A percentile compares a stretch with the other conserved stretches of the same genome.
phyloP scores from a whole-genome alignment of 2,329 filamentous ascomycete species.

The Trichoderma sp. region DNA sequence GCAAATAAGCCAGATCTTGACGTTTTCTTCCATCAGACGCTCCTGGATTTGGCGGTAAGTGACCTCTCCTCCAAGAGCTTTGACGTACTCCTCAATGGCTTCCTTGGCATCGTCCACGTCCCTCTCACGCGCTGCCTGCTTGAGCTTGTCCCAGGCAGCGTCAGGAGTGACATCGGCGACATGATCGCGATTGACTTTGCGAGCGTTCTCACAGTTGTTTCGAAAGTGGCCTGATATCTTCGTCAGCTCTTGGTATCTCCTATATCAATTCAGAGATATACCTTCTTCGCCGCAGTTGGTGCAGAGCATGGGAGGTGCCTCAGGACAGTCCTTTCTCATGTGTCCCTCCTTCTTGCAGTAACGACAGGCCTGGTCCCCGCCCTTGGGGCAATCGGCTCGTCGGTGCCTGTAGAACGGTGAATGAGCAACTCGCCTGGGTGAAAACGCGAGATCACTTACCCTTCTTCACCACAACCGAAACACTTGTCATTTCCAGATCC shows the following conservation, averaged over 20 bases:
- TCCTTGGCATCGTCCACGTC: slow-evolving; percentile 67
- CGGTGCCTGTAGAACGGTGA: slow-evolving; percentile 33
- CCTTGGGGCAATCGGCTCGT: slow-evolving; percentile 43
- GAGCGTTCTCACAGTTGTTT: slow-evolving; percentile 60
- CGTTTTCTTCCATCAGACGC: slow-evolving; percentile 56
- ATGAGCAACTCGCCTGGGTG: neutral
- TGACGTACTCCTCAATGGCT: slow-evolving; percentile 62
- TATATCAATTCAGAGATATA: slow-evolving; percentile 36
- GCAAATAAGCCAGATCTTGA: slow-evolving; percentile 64
- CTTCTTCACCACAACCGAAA: slow-evolving; percentile 8
- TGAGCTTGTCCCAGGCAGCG: slow-evolving; percentile 60
- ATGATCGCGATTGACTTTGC: slow-evolving; percentile 58
- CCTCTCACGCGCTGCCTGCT: slow-evolving; percentile 52
- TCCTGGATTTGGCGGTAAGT: slow-evolving; percentile 65
- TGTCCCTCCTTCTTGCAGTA: slow-evolving; percentile 57
- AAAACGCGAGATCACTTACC: neutral
- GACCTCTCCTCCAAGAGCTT: slow-evolving; percentile 55
- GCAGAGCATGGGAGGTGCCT: slow-evolving; percentile 58
- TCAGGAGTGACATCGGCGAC: slow-evolving; percentile 55
- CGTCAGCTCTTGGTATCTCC: neutral
- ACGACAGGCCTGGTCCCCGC: slow-evolving; percentile 42
- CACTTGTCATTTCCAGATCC: slow-evolving; percentile 33
- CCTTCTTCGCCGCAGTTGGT: slow-evolving; percentile 64
- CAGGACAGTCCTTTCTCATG: slow-evolving; percentile 64
- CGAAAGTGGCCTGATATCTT: slow-evolving; percentile 55